phyloP scores from a whole-genome alignment of 2,329 filamentous ascomycete genomes.

The Seiridium cupressi region DNA sequence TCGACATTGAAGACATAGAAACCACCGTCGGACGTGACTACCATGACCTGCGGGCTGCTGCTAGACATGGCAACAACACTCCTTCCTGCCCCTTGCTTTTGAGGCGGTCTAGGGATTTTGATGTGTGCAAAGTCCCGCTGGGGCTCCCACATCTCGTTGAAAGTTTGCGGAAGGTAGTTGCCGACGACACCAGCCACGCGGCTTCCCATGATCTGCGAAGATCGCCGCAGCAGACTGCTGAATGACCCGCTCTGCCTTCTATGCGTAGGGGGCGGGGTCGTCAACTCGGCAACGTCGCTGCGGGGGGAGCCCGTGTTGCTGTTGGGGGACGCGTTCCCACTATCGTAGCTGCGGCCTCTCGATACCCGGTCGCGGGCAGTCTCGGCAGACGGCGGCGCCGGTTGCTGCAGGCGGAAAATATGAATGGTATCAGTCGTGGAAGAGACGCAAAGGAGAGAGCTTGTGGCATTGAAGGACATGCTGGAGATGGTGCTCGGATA shows the following conservation, averaged over 20 bases:
- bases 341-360: slow-evolving; percentile 53
- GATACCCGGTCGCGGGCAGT: slow-evolving; percentile 51
- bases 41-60: slow-evolving; percentile 94
- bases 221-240: slow-evolving; percentile 87
- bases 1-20: slow-evolving; percentile 97
- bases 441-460: slow-evolving; percentile 90
- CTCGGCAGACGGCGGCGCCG: slow-evolving; percentile 34
- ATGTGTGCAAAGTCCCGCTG: slow-evolving; percentile 94
- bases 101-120: slow-evolving; percentile 70
- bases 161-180: slow-evolving; percentile 87
- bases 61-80: slow-evolving; percentile 98
- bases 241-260: slow-evolving; percentile 71
- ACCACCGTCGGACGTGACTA: slow-evolving; percentile 91
- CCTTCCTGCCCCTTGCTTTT: slow-evolving; percentile 36
- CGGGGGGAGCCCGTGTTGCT: slow-evolving; percentile 42
- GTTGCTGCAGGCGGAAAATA: slow-evolving; percentile 76
- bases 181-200: slow-evolving; percentile 86
- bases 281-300: slow-evolving; percentile 44
- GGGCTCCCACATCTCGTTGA: slow-evolving; percentile 98
- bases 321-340: slow-evolving; percentile 49
- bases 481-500: slow-evolving; percentile 96
- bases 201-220: slow-evolving; percentile 89
- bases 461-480: slow-evolving; percentile 97
- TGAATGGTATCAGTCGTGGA: slow-evolving; percentile 96
- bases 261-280: slow-evolving; percentile 26